Percentiles rank a stretch among this genome's conserved stretches.
Conservation (phyloP, 164 flowering plant genomes). For the Stephania yunnanensis region DNA sequence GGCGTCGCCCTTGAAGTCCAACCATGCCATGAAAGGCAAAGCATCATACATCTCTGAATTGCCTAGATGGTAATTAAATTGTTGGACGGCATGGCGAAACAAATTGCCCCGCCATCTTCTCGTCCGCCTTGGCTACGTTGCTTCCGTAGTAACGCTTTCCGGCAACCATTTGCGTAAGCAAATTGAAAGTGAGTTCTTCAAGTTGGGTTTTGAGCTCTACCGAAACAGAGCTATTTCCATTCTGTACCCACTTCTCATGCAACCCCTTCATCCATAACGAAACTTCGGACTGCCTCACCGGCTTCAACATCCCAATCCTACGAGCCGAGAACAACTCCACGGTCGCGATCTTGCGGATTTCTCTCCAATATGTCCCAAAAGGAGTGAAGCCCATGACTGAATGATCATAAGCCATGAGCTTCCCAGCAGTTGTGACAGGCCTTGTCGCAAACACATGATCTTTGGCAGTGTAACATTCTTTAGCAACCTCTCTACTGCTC, state of each 20-base stretch:
- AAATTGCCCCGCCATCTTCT: not conserved
- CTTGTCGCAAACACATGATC: not conserved
- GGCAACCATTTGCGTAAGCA: not conserved
- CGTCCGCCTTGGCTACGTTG: not conserved
- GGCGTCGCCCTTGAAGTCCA: not conserved
- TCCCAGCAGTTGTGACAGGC: not conserved
- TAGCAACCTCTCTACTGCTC: not conserved
- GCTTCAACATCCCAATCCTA: not conserved
- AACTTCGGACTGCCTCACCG: not conserved
- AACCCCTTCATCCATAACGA: not conserved
- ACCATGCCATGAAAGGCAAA: not conserved
- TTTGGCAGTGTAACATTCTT: not conserved
- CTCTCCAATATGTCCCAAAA: not conserved
- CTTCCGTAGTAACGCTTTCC: not conserved
- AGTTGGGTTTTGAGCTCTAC: not conserved
- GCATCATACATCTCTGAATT: not conserved
- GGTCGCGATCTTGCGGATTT: not conserved
- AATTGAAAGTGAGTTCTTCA: not conserved
- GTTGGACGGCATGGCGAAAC: not conserved
- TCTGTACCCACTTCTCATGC: not conserved
- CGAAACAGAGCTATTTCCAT: not conserved
- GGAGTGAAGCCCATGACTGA: not conserved
- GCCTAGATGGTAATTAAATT: not conserved
- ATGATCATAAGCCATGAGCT: not conserved
- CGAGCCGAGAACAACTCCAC: not conserved